A percentile compares a stretch with the other conserved stretches of the same genome.
Conservation (phyloP, 306 rosid genomes). For the Lupinus albus region DNA sequence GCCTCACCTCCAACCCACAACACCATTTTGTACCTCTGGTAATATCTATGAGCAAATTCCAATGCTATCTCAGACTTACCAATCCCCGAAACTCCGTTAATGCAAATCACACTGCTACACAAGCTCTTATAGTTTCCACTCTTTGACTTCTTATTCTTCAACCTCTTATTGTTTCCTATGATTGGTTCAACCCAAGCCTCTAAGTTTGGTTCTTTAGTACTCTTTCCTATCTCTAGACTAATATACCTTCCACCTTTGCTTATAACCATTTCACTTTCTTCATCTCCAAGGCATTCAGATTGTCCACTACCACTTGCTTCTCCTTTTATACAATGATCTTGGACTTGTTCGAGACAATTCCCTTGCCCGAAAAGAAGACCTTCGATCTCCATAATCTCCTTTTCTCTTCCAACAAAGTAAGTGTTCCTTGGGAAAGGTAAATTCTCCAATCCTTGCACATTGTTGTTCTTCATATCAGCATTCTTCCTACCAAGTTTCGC, state of each 20-base stretch:
- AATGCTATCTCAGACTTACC: constrained; percentile 86
- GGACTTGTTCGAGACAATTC: constrained; percentile 46
- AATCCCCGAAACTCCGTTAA: constrained; percentile 76
- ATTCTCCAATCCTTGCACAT: constrained; percentile 49
- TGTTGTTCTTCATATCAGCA: constrained; percentile 45
- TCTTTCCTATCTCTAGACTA: constrained; percentile 66
- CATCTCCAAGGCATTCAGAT: constrained; percentile 85
- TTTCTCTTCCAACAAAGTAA: constrained; percentile 74
- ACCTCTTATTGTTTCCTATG: constrained; percentile 58
- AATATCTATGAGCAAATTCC: constrained; percentile 72
- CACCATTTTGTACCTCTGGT: constrained; percentile 80
- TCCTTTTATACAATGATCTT: constrained; percentile 56
- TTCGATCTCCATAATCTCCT: constrained; percentile 79
- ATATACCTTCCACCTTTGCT: constrained; percentile 63
- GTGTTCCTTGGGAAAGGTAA: constrained; percentile 69
- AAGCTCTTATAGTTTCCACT: constrained; percentile 63
- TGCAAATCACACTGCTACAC: constrained; percentile 66
- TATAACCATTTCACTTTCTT: constrained; percentile 60
- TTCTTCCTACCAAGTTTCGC: constrained; percentile 78
- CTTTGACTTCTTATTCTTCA: constrained; percentile 66
- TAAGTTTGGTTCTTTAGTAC: constrained; percentile 59
- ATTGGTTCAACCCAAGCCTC: constrained; percentile 76
- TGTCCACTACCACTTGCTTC: constrained; percentile 65
- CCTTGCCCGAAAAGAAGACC: constrained; percentile 61
- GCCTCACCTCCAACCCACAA: constrained; percentile 93